Percentiles rank a stretch among this genome's conserved stretches.
phyloP scores from a whole-genome alignment of 306 rosid species.

The Corylus avellana region DNA sequence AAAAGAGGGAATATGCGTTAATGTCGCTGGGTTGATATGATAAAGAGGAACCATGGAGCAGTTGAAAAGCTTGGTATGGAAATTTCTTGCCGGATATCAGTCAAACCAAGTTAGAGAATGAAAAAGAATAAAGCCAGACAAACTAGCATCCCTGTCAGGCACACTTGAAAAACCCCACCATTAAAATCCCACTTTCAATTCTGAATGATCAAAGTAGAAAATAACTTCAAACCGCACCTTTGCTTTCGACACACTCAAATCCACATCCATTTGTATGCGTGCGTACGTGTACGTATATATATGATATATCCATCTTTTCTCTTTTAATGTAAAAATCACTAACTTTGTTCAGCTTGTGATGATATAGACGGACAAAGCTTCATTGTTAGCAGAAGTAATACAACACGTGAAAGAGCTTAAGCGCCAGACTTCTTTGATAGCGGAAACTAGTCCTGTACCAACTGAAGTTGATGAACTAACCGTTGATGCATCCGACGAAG shows the following conservation, averaged over 20 bases:
- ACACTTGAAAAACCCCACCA: slow-evolving; percentile 10
- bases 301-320: background rate
- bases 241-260: background rate
- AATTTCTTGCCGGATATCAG: slow-evolving; percentile 65
- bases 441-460: slow-evolving; percentile 72
- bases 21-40: slow-evolving; percentile 66
- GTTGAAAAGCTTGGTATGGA: slow-evolving; percentile 60
- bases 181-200: background rate
- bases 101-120: slow-evolving; percentile 47
- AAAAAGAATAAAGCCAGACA: slow-evolving; percentile 54
- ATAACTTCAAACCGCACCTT: background rate
- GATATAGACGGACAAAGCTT: slow-evolving; percentile 85
- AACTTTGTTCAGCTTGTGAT: background rate
- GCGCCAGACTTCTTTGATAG: slow-evolving; percentile 71
- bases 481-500: slow-evolving; percentile 68
- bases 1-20: slow-evolving; percentile 42
- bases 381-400: slow-evolving; percentile 81
- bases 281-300: background rate
- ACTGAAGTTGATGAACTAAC: slow-evolving; percentile 73
- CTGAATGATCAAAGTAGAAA: background rate
- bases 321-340: background rate
- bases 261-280: background rate
- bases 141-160: slow-evolving; percentile 61
- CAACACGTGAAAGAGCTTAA: slow-evolving; percentile 88
- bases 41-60: slow-evolving; percentile 66